Percentiles rank a stretch among this genome's conserved stretches.
Conservation (phyloP, 805 yeast genomes). For the Candida namnaoensis region DNA sequence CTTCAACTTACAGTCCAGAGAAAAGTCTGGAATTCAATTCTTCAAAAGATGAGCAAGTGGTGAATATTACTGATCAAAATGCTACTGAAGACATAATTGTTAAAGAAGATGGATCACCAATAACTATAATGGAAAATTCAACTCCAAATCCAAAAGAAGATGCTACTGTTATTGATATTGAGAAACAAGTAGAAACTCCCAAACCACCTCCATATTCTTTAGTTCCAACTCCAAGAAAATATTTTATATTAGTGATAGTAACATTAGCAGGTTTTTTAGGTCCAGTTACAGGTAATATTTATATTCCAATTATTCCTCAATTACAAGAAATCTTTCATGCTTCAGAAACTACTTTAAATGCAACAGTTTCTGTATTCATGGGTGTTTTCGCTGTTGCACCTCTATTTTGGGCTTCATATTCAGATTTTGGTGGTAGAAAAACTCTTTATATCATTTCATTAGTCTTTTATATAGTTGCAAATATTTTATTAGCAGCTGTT, state of each 20-base stretch:
- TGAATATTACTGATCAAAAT: no score
- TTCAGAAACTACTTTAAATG: conserved; percentile 36
- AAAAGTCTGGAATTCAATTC: no score
- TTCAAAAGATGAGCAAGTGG: no score
- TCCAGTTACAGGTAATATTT: conserved; percentile 49
- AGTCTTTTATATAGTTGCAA: conserved; percentile 46
- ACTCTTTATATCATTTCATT: conserved; percentile 55
- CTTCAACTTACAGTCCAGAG: no score
- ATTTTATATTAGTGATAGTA: conserved; percentile 28
- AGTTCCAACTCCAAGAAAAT: conserved; percentile 23
- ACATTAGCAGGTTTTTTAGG: conserved; percentile 46
- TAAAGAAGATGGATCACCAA: no score
- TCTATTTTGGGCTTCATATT: conserved; percentile 44
- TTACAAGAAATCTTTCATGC: conserved; percentile 31
- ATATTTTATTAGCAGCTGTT: conserved; percentile 53
- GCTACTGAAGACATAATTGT: no score
- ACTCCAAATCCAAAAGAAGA: not conserved
- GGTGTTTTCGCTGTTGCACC: conserved; percentile 48
- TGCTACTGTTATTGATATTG: not conserved
- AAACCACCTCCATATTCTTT: conserved; percentile 22
- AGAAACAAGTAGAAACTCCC: not conserved
- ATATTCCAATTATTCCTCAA: conserved; percentile 43
- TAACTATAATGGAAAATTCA: no score
- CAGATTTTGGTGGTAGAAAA: conserved; percentile 56
- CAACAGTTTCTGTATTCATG: conserved; percentile 52